Conservation (phyloP, 148 eudicot species). For the Heliamphora exappendiculata region DNA sequence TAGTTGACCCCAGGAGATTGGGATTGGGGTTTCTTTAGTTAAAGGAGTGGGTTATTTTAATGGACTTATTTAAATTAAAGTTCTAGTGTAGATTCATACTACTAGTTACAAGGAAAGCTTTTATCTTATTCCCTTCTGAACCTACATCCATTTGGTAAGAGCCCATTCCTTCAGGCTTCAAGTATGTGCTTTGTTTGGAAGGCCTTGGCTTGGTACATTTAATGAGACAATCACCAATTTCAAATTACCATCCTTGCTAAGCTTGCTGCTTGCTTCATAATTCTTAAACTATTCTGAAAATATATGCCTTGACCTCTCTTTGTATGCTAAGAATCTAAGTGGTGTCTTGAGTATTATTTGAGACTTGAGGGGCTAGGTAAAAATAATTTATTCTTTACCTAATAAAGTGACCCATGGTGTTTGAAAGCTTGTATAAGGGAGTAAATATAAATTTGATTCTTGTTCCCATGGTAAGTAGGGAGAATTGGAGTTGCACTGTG, state of each 20-base stretch:
- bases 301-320: neutral
- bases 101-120: neutral
- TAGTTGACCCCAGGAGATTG: neutral
- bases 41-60: neutral
- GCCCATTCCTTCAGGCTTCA: neutral
- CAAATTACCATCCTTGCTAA: neutral
- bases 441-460: neutral
- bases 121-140: neutral
- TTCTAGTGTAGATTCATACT: neutral
- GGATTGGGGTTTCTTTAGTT: neutral
- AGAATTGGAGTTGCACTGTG: neutral
- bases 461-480: neutral
- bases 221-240: neutral
- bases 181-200: neutral
- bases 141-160: neutral
- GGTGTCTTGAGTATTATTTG: neutral
- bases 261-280: neutral
- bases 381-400: neutral
- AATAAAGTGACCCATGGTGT: neutral
- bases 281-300: neutral
- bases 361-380: neutral
- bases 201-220: neutral
- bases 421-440: neutral
- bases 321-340: neutral
- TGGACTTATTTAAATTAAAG: neutral